Base-by-base conservation (phyloP, 176 grass and related monocot genomes). In the Musa beccarii region DNA sequence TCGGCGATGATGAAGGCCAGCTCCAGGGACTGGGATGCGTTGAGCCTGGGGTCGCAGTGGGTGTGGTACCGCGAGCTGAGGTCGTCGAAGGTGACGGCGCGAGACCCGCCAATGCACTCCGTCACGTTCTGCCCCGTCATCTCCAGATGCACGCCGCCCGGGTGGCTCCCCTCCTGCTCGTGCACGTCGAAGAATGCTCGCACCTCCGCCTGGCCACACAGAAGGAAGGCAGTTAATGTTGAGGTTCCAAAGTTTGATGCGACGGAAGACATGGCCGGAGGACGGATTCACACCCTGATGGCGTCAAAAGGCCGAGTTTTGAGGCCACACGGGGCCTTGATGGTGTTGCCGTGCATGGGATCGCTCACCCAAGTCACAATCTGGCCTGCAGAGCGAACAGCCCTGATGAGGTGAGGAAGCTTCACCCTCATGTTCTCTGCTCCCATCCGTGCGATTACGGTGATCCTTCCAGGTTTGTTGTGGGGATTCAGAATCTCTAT, bases 381-480 rank as follows among this genome's bases (percentile, higher is more conserved):
- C 82, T 83, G 90, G 59, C 95, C 95, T 66, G 95, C 81, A 7
- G 51, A 78, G 29, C 95, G 90, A 51, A 93, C 90, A 59, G 90
- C 95, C 28, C 95, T 84, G 61, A 97, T 97, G 49, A 97, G 90
- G 71, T 93, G 94, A 49, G 94, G 94, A 68, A 97, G 75, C 78
- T 97, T 97, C 82, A 97, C 94, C 65, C 94, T 88, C 94, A 97
- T 97, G 86, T 97, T 93, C 75, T 93, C 94, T 23, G 90, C 90
- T 12, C 94, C 94, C 94, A 97, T 97, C 75, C 94, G 93, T 49
- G 90, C 83, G 83, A 97, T 97, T 78, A 97, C 90, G 54, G 94
- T 97, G 54, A 97, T 89, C 68, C 94, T 97, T 59, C 94, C 94
- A 1, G 94, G 86, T 68, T 97, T 97, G 94, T 97, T 97, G 79